Evolutionary conservation across 2,329 filamentous ascomycete genomes (phyloP), one percentile per base, ranked within the genome.

Genomic region (Lecanicillium sp.): DNA sequence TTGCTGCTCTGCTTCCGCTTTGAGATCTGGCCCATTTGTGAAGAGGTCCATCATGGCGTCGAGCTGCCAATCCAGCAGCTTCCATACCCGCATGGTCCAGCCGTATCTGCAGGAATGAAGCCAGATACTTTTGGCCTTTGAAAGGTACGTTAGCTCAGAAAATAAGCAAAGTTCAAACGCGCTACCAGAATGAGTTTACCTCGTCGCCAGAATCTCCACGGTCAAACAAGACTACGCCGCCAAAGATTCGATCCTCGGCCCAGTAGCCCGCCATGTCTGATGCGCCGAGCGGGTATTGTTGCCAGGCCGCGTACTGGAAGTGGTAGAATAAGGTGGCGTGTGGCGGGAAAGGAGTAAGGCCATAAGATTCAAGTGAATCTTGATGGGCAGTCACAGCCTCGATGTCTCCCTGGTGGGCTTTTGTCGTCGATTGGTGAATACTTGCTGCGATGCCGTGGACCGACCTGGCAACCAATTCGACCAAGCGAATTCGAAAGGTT

Each of bases 181-280:
- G 4, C 8, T 9, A 17, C 9, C 11, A 32, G 12, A 5, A 32
- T 20, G 13, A 28, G 8, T 17, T 3, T 18, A 40, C 38, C 32
- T 40, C 38, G 27, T 15, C 31, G 18, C 38, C 38, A 2, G 28
- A 40, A 10, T 15, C 12, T 3, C 38, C 38, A 19, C 54, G 41
- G 31, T 56, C 50, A 31, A 58, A 58, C 4, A 56, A 29, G 0
- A 50, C 43, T 2, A 58, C 54, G n/a, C 54, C 54, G 12, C 54
- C 53, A 12, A 57, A 41, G 28, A 56, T 53, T 17, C 48, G 47
- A 14, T 39, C 37, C 30, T 56, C 54, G 6, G 52, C 51, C 54
- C 53, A 56, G 42, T 49, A 57, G 3, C 51, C 54, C 1, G 45
- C 42, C 22, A 42, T 12, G 19, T 49, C 44, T 4, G 44, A 38